phyloP scores from a whole-genome alignment of 768 basidiomycete genomes.

The Trametes maxima region DNA sequence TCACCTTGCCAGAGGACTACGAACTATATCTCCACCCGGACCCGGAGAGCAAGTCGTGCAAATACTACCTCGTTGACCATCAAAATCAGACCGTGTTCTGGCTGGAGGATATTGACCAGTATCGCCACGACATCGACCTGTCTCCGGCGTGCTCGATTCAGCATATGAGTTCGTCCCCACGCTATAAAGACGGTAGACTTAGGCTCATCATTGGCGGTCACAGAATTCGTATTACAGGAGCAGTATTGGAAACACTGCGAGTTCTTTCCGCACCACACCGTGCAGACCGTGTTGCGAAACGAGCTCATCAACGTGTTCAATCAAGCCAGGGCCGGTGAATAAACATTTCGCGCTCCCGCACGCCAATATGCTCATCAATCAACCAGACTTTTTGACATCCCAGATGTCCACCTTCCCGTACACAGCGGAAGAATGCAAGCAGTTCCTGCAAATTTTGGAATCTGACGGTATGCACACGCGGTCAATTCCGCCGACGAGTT shows the following conservation, averaged over 20 bases:
- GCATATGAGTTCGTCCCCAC: conserved; percentile 17
- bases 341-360: background rate
- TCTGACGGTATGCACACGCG: conserved; percentile 9
- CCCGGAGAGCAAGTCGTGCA: conserved; percentile 10
- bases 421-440: conserved; percentile 24
- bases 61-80: conserved; percentile 30
- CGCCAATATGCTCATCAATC: background rate
- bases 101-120: conserved; percentile 23
- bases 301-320: conserved; percentile 25
- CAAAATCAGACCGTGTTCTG: conserved; percentile 26
- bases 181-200: background rate
- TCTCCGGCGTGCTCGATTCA: conserved; percentile 3
- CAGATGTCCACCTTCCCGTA: conserved; percentile 30
- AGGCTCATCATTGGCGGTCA: background rate
- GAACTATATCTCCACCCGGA: conserved; percentile 21
- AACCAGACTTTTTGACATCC: conserved; percentile 31
- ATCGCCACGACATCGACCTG: conserved; percentile 7
- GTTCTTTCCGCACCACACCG: conserved; percentile 31
- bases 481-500: background rate
- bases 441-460: conserved; percentile 22
- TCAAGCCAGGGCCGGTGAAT: conserved; percentile 29
- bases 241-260: conserved; percentile 35
- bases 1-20: conserved; percentile 9
- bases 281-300: conserved; percentile 2
- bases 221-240: conserved; percentile 24